Percentiles rank a stretch among this genome's conserved stretches.
phyloP scores from a whole-genome alignment of 2,329 filamentous ascomycete genomes.

The Lachnellula subtilissima region DNA sequence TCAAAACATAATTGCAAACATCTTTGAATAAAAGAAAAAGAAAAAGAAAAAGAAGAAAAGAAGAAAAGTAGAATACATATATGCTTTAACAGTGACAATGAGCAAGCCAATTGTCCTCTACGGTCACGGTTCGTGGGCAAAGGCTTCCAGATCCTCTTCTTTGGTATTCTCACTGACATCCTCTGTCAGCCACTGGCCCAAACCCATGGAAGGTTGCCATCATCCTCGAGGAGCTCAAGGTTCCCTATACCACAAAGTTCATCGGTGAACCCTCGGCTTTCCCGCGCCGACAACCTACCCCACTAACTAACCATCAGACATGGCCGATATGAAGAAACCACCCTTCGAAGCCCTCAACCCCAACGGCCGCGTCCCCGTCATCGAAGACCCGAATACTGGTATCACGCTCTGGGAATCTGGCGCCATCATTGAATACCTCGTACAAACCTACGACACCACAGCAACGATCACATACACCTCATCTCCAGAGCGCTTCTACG shows the following conservation, averaged over 20 bases:
- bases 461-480: slow-evolving; percentile 32
- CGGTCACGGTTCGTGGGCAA: background rate
- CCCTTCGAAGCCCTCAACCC: slow-evolving; percentile 31
- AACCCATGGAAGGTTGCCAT: slow-evolving; percentile 10
- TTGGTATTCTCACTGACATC: background rate
- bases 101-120: slow-evolving; percentile 3
- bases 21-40: background rate
- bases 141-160: background rate
- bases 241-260: background rate
- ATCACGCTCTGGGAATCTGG: slow-evolving; percentile 41
- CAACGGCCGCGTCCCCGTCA: slow-evolving; percentile 26
- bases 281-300: background rate
- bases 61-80: too few relatives aligned
- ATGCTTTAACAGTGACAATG: background rate
- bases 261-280: background rate
- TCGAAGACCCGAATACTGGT: slow-evolving; percentile 37
- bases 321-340: slow-evolving; percentile 36
- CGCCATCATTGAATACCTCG: slow-evolving; percentile 36
- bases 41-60: too few relatives aligned
- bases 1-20: background rate
- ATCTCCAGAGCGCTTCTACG: slow-evolving; percentile 29
- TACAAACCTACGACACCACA: slow-evolving; percentile 37
- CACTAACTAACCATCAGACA: slow-evolving; percentile 28
- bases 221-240: slow-evolving; percentile 4
- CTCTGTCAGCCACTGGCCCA: background rate